Evolutionary conservation across 2,329 filamentous ascomycete species (phyloP).

Genomic region (Aspergillus caelatus): DNA sequence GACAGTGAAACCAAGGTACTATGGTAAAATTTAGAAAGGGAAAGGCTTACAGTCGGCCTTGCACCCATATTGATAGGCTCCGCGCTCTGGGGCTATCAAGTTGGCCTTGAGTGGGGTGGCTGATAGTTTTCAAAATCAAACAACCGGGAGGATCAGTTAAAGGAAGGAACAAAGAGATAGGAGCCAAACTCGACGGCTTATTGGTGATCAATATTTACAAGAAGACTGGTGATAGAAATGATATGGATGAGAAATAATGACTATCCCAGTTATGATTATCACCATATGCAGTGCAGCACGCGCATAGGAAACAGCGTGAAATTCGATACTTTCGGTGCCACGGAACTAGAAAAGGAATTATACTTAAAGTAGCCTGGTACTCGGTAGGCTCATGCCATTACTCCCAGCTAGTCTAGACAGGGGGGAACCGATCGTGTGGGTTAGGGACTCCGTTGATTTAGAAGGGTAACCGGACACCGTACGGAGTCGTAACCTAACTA

Average conservation of each 20-base stretch:
- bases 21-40: constrained; percentile 1
- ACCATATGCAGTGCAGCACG: not conserved
- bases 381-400: constrained; percentile 5
- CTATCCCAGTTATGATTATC: not conserved
- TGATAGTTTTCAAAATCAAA: constrained; percentile 7
- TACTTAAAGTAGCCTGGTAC: constrained; percentile 2
- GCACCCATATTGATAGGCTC: constrained; percentile 15
- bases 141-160: constrained; percentile 9
- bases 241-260: not conserved
- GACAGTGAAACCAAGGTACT: not conserved
- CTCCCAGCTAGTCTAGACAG: constrained; percentile 2
- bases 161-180: not conserved
- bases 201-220: constrained; percentile 2
- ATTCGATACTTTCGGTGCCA: not conserved
- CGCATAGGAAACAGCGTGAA: not conserved
- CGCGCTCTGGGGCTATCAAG: constrained; percentile 8
- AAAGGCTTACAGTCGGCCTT: constrained; percentile 19
- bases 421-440: constrained; percentile 3
- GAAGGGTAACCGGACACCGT: not conserved
- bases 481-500: not conserved
- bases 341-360: constrained; percentile 2
- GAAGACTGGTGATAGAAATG: not conserved
- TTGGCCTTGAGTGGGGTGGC: constrained; percentile 15
- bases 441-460: constrained; percentile 1
- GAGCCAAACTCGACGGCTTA: constrained; percentile 1